Conservation (phyloP, 1,284 basidiomycete genomes). For the Ganoderma lingzhi region DNA sequence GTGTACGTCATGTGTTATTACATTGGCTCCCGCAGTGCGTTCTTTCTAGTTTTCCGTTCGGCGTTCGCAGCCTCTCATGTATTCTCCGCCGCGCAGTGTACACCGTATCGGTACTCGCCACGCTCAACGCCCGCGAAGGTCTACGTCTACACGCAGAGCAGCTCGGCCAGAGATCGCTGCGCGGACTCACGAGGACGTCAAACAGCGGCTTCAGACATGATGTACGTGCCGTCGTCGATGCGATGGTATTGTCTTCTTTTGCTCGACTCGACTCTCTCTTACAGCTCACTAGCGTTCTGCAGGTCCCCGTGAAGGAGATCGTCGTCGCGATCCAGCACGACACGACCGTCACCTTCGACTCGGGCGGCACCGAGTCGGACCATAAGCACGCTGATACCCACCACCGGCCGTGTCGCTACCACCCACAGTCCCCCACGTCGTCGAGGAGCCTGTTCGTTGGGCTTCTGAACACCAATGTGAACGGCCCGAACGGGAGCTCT, state of each 20-base stretch:
- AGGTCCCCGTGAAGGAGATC: conserved; percentile 15
- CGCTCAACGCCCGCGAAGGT: conserved; percentile 24
- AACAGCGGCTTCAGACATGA: conserved; percentile 8
- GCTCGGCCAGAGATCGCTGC: conserved; percentile 1
- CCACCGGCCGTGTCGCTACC: not conserved
- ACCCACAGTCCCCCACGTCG: not conserved
- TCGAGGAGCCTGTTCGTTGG: not conserved
- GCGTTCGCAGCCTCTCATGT: not conserved
- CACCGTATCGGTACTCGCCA: conserved; percentile 22
- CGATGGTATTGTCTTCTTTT: not conserved
- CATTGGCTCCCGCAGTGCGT: conserved; percentile 28
- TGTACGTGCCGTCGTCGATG: conserved; percentile 1
- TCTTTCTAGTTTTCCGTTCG: too few relatives aligned
- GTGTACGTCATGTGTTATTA: conserved; percentile 31
- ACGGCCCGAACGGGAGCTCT: not conserved
- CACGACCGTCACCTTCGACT: conserved; percentile 25
- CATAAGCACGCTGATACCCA: not conserved
- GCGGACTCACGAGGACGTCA: conserved; percentile 4
- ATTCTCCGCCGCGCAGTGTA: conserved; percentile 16
- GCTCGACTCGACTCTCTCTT: not conserved
- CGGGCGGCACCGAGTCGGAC: conserved; percentile 9
- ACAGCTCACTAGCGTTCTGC: not conserved
- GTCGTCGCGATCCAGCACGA: conserved; percentile 26
- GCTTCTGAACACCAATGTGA: not conserved
- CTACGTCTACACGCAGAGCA: conserved; percentile 16